Base-by-base conservation (phyloP, 2,329 filamentous ascomycete genomes). In the Dactylellina leptospora region DNA sequence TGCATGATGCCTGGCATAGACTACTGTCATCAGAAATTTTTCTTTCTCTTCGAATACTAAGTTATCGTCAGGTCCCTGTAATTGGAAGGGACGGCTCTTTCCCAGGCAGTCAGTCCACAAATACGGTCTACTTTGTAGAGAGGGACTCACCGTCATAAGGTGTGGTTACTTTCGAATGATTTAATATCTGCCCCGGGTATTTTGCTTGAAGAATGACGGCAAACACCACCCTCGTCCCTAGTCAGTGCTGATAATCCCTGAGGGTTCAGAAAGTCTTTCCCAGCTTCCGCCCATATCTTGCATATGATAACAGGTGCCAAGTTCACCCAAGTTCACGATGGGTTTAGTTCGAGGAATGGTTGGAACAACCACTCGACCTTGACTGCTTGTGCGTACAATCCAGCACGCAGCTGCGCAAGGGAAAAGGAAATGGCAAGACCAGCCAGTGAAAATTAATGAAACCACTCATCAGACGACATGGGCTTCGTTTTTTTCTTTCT, bases 281-380 rank as follows among this genome's bases (percentile, higher is more conserved):
- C 58, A 58, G 23, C 64, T 71, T 62, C 66, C 58, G 54, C 62
- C 45, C 53, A 40, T 62, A 71, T 71, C 64, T 71, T 71, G 66
- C 66, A 71, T 56, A 71, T 59, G 58, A 71, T 63, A 71, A 62
- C 66, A 68, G 54, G 42, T 63, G 59, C 51, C 66, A 63, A 63
- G 58, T 18, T 18, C 33, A 44, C 33, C 23, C 16, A 4, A 47
- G 11, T 61, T 53, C 51, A 33, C 50, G 56, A 62, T 71, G 51
- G 51, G 58, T 27, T 45, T 61, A 70, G 56, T 30, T 9, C 25
- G 33, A 45, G 27, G n/a, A n/a, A n/a, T n/a, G 36, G 20, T 23
- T 51, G 22, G n/a, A 44, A 33, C 33, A 13, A 10, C 13, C 38
- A 54, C 36, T 54, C 40, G 47, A 63, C 48, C 30, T 40, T 40